Conservation (phyloP, 306 rosid genomes). For the Fragaria iinumae region DNA sequence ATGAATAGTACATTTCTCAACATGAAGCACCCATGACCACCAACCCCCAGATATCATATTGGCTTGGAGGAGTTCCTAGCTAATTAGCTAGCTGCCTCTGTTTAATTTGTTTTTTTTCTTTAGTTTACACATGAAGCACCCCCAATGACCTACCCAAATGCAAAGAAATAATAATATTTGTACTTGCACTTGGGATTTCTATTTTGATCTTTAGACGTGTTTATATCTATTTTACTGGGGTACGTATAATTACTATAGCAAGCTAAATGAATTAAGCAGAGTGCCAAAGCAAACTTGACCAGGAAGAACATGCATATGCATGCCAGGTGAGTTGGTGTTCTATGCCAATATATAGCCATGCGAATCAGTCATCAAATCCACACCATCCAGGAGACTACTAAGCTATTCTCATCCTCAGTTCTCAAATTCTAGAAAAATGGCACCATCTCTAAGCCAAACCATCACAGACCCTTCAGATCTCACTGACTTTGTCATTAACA, state of each 20-base stretch:
- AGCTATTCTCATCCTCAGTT: not conserved
- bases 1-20: not conserved
- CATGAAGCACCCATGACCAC: conserved; percentile 5
- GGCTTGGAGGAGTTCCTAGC: too few species aligned
- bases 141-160: not conserved
- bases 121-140: not conserved
- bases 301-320: not conserved
- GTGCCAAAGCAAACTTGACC: not conserved
- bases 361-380: not conserved
- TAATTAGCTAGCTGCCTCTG: too few species aligned
- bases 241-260: too few species aligned
- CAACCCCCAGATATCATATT: not conserved
- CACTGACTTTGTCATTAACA: conserved; percentile 39
- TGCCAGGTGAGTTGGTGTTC: conserved; percentile 20
- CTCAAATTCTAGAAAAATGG: conserved; percentile 21
- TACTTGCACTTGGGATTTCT: not conserved
- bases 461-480: conserved; percentile 14
- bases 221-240: too few species aligned
- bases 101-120: too few species aligned
- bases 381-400: not conserved
- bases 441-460: conserved; percentile 15
- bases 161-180: not conserved
- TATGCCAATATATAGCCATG: not conserved
- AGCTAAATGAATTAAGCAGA: not conserved
- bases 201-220: not conserved